Evolutionary conservation across 2,329 filamentous ascomycete species (phyloP).

Genomic region (Paecilomyces formosus): DNA sequence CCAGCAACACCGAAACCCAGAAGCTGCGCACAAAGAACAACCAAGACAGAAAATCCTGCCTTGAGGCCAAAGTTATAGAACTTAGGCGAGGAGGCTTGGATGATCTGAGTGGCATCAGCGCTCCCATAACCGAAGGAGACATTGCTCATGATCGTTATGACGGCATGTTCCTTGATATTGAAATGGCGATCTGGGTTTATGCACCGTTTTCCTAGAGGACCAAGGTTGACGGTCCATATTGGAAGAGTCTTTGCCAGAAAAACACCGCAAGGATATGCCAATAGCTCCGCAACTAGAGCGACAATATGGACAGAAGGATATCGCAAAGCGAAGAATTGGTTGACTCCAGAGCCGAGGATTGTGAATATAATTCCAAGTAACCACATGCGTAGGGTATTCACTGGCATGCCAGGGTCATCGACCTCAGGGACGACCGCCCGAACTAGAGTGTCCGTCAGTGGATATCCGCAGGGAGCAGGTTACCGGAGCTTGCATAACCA

Average conservation of each 20-base stretch:
- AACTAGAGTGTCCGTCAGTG: conserved; percentile 4
- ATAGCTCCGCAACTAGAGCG: conserved; percentile 37
- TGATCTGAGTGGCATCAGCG: conserved; percentile 40
- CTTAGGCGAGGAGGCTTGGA: conserved; percentile 30
- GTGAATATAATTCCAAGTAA: conserved; percentile 39
- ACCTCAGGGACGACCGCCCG: conserved; percentile 20
- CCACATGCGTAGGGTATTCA: conserved; percentile 33
- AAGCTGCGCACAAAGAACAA: conserved; percentile 32
- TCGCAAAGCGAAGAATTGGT: conserved; percentile 40
- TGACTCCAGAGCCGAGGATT: conserved; percentile 37
- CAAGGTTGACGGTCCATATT: conserved; percentile 19
- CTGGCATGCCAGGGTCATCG: conserved; percentile 18
- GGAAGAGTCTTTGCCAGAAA: conserved; percentile 32
- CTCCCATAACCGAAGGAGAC: conserved; percentile 41
- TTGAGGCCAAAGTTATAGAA: conserved; percentile 37
- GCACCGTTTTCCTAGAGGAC: conserved; percentile 6
- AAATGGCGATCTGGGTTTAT: conserved; percentile 39
- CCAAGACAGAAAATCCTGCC: conserved; percentile 30
- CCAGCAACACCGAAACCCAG: conserved; percentile 35
- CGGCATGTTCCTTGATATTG: conserved; percentile 41
- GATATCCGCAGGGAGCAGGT: background rate
- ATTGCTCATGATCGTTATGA: conserved; percentile 43
- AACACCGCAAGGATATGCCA: conserved; percentile 36
- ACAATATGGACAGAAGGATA: conserved; percentile 40
- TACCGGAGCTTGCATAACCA: background rate